Evolutionary conservation across 257 asterid species (phyloP).

Genomic region (Apocynum venetum): DNA sequence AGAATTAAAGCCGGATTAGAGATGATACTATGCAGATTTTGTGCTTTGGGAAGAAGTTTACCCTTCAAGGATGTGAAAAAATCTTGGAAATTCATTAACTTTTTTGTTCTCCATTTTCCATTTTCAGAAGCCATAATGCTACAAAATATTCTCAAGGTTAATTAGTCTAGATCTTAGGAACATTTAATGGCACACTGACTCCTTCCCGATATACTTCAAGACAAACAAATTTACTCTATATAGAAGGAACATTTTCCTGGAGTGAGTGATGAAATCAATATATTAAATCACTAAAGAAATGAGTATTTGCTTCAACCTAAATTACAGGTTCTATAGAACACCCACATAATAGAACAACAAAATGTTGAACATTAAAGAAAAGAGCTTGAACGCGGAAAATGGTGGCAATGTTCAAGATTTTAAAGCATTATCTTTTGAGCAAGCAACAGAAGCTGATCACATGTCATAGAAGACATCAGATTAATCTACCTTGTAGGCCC

Average conservation of each 20-base stretch:
- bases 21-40: neutral
- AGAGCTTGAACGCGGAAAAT: neutral
- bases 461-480: neutral
- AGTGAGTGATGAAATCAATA: neutral
- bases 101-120: neutral
- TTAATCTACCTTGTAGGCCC: constrained; percentile 76
- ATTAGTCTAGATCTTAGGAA: neutral
- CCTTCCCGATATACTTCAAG: neutral
- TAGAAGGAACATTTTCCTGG: neutral
- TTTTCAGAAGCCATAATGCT: neutral
- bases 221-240: neutral
- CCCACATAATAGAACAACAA: neutral
- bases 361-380: neutral
- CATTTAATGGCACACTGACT: neutral
- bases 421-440: neutral
- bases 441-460: neutral
- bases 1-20: neutral
- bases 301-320: neutral
- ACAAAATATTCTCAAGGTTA: neutral
- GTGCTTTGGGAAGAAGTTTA: neutral
- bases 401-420: neutral
- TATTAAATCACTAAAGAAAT: neutral
- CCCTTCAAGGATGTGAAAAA: neutral
- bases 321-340: neutral
- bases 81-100: neutral